These are phyloP conservation scores for Remersonia thermophila DNA, from an alignment of 2,329 filamentous ascomycete genomes.

Conservation along the genomic window DNA sequence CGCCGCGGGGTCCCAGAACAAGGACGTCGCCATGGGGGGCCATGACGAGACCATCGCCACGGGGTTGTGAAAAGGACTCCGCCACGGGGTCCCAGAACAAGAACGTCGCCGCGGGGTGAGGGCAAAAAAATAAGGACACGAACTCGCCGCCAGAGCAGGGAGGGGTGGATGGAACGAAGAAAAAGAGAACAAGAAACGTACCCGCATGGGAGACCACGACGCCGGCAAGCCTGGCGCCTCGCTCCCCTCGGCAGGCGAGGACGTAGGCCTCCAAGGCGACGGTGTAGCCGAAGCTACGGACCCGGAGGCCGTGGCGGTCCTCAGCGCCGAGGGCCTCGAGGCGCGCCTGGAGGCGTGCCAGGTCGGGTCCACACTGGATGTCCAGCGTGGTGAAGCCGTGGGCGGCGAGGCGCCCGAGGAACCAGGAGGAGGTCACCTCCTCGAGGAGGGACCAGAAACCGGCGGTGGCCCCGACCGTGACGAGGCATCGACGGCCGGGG, in stretches of 20 bases:
- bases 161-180: too few relatives aligned
- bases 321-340: constrained; percentile 17
- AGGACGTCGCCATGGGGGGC: too few relatives aligned
- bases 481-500: constrained; percentile 45
- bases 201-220: constrained; percentile 83
- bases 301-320: constrained; percentile 28
- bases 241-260: constrained; percentile 34
- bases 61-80: too few relatives aligned
- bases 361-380: constrained; percentile 69
- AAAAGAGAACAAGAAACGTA: constrained; percentile 26
- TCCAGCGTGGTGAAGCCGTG: constrained; percentile 58
- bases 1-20: too few relatives aligned
- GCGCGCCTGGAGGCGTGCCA: constrained; percentile 36
- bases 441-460: constrained; percentile 62
- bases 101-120: too few relatives aligned
- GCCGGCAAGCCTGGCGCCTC: constrained; percentile 44
- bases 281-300: constrained; percentile 57
- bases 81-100: too few relatives aligned
- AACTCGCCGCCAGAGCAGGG: too few relatives aligned
- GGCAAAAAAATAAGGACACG: too few relatives aligned
- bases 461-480: constrained; percentile 87
- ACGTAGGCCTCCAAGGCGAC: constrained; percentile 50
- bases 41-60: too few relatives aligned
- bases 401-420: constrained; percentile 47
- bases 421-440: constrained; percentile 48